These are phyloP conservation scores for Claviceps quebecensis DNA, from an alignment of 2,329 filamentous ascomycete species.

Conservation along the genomic window DNA sequence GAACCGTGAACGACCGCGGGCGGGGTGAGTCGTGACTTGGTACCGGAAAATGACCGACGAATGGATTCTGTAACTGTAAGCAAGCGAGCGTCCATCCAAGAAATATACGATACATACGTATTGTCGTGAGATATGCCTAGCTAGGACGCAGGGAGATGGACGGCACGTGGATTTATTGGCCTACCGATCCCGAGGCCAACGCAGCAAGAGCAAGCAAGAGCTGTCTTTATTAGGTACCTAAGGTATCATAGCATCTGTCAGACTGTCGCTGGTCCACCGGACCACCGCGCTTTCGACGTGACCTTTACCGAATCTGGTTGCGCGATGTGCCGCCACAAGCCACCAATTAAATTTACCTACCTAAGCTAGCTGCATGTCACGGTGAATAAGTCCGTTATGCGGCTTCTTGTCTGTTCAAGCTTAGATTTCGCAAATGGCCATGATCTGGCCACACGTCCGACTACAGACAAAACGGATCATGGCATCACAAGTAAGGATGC, in stretches of 20 bases:
- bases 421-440: too few species aligned
- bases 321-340: background rate
- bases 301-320: background rate
- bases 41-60: background rate
- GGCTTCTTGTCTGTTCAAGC: too few species aligned
- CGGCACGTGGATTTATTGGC: background rate
- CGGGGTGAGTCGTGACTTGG: background rate
- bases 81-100: background rate
- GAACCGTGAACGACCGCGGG: too few species aligned
- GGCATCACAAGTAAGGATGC: too few species aligned
- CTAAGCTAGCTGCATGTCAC: too few species aligned
- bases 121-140: background rate
- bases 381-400: too few species aligned
- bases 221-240: too few species aligned
- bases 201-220: too few species aligned
- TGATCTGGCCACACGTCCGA: too few species aligned
- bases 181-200: background rate
- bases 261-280: background rate
- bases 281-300: background rate
- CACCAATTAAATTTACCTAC: background rate
- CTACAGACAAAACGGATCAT: too few species aligned
- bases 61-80: background rate
- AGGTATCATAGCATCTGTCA: background rate
- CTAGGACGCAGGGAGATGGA: background rate
- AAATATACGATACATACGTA: too few species aligned